Evolutionary conservation across 352 stramenopile genomes (phyloP).

Genomic region (Lagenidium giganteum): DNA sequence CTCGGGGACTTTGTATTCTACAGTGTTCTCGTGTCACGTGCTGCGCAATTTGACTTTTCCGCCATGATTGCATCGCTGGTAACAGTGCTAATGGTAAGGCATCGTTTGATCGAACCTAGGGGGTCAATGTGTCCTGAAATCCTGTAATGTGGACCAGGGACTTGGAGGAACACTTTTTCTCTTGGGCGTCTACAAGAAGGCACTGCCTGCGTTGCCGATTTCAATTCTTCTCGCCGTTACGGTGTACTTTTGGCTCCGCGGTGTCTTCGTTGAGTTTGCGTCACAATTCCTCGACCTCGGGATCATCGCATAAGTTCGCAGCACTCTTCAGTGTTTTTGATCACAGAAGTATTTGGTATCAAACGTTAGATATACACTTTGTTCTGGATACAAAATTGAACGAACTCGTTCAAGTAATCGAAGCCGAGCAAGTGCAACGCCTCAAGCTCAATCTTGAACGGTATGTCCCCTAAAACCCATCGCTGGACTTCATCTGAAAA

Average conservation of each 20-base stretch:
- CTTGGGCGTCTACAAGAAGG: constrained; percentile 92
- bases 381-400: constrained; percentile 36
- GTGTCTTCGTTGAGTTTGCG: constrained; percentile 65
- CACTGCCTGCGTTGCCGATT: constrained; percentile 96
- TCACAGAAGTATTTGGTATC: too few species aligned
- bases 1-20: constrained; percentile 99
- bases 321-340: too few species aligned
- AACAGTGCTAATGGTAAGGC: constrained; percentile 87
- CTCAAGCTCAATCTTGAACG: constrained; percentile 80
- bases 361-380: constrained; percentile 20
- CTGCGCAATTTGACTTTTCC: constrained; percentile 94
- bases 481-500: constrained; percentile 51
- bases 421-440: constrained; percentile 75
- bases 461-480: constrained; percentile 37
- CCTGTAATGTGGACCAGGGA: constrained; percentile 36
- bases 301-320: constrained; percentile 9
- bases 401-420: constrained; percentile 56
- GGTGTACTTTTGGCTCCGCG: constrained; percentile 80
- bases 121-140: constrained; percentile 6
- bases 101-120: background rate
- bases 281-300: constrained; percentile 32
- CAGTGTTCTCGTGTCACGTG: constrained; percentile 95
- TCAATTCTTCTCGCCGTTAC: constrained; percentile 76
- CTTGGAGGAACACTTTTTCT: constrained; percentile 94
- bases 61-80: constrained; percentile 93